A percentile compares a stretch with the other conserved stretches of the same genome.
Conservation (phyloP, 441 rosid species). For the Oxalis stricta region DNA sequence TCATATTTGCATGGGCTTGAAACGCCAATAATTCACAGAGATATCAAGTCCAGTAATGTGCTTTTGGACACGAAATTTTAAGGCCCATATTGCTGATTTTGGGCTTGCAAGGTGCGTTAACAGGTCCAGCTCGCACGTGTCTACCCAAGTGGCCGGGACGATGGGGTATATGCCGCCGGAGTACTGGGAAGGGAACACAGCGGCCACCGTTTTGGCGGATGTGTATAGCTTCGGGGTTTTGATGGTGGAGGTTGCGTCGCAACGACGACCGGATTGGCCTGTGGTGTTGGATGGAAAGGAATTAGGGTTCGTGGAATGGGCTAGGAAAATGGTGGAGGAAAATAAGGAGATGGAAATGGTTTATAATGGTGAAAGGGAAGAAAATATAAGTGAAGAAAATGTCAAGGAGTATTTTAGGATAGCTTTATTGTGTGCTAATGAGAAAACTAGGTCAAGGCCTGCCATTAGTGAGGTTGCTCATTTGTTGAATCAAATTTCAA, state of each 20-base stretch:
- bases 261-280: slow-evolving; percentile 52
- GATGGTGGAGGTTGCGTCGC: slow-evolving; percentile 61
- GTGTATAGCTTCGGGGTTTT: slow-evolving; percentile 73
- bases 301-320: slow-evolving; percentile 51
- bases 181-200: slow-evolving; percentile 54
- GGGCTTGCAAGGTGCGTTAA: slow-evolving; percentile 58
- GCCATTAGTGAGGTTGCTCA: slow-evolving; percentile 36
- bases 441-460: slow-evolving; percentile 36
- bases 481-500: slow-evolving; percentile 17
- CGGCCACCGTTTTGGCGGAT: slow-evolving; percentile 51
- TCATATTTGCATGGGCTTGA: slow-evolving; percentile 54
- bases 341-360: slow-evolving; percentile 45
- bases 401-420: slow-evolving; percentile 40
- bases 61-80: slow-evolving; percentile 37
- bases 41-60: slow-evolving; percentile 72
- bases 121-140: slow-evolving; percentile 47
- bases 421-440: slow-evolving; percentile 41
- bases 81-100: slow-evolving; percentile 68
- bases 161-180: slow-evolving; percentile 99
- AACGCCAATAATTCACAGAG: slow-evolving; percentile 76
- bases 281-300: slow-evolving; percentile 19
- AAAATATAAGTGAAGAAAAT: no score
- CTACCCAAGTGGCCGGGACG: slow-evolving; percentile 85
- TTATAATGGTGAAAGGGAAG: no score
- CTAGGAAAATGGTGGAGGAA: slow-evolving; percentile 20